Conservation (phyloP, 345 rosid species). For the Noccaea bulbosa region DNA sequence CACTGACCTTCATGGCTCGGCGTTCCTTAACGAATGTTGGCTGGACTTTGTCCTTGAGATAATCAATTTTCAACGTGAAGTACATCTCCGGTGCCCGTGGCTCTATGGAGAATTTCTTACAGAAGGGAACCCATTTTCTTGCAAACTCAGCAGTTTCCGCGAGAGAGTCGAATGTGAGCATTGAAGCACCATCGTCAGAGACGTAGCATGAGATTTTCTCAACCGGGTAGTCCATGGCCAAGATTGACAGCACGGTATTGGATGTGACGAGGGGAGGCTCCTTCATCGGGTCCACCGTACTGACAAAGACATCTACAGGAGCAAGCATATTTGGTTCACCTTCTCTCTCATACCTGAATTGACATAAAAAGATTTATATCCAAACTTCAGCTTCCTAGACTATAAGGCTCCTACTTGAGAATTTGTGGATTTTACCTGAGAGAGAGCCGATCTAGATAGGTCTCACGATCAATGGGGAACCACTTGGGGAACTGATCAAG, state of each 20-base stretch:
- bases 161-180: slow-evolving; percentile 89
- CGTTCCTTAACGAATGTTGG: slow-evolving; percentile 95
- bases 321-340: slow-evolving; percentile 89
- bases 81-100: slow-evolving; percentile 84
- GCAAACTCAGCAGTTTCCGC: slow-evolving; percentile 86
- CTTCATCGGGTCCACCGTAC: slow-evolving; percentile 99
- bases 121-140: slow-evolving; percentile 88
- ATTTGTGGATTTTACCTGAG: slow-evolving; percentile 55
- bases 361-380: background rate
- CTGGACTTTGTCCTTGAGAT: slow-evolving; percentile 96
- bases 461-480: slow-evolving; percentile 90
- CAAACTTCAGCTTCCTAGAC: slow-evolving; percentile 16
- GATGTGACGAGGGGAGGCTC: slow-evolving; percentile 97
- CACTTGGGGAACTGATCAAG: slow-evolving; percentile 99
- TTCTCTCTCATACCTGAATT: slow-evolving; percentile 79
- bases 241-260: slow-evolving; percentile 83
- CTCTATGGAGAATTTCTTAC: slow-evolving; percentile 70
- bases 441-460: slow-evolving; percentile 90
- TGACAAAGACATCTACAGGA: slow-evolving; percentile 87
- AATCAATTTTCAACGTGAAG: slow-evolving; percentile 79
- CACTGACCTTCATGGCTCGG: slow-evolving; percentile 89
- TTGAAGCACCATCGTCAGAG: slow-evolving; percentile 96
- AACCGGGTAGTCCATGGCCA: slow-evolving; percentile 95
- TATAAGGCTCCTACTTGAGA: slow-evolving; percentile 12
- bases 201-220: slow-evolving; percentile 94